Evolutionary conservation across 1,139 yeast genomes (phyloP).

Genomic region (Lodderomyces jiufengensis): DNA sequence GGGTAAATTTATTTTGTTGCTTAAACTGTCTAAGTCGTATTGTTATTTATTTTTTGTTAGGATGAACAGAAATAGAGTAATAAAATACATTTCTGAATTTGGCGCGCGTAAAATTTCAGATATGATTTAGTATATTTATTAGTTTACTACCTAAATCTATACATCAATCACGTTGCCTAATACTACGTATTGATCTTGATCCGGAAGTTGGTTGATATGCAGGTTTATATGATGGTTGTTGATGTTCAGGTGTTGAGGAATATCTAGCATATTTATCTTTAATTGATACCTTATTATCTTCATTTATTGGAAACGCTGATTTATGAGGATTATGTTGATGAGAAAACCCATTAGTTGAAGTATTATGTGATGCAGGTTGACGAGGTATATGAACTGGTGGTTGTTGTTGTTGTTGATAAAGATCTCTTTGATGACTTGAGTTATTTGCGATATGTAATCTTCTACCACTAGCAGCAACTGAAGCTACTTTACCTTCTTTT

Average conservation of each 20-base stretch:
- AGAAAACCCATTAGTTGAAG: no score
- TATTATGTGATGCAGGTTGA: background rate
- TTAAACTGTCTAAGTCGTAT: no score
- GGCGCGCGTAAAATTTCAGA: no score
- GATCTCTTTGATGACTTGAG: conserved; percentile 7
- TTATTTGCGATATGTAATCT: conserved; percentile 22
- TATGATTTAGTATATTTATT: no score
- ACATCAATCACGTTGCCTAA: conserved; percentile 18
- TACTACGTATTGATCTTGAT: conserved; percentile 23
- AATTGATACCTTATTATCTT: conserved; percentile 14
- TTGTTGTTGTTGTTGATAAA: conserved; percentile 2
- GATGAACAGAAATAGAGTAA: no score
- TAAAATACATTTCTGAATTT: no score
- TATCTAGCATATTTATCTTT: conserved; percentile 34
- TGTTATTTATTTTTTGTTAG: no score
- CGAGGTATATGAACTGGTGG: background rate
- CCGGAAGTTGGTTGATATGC: conserved; percentile 11
- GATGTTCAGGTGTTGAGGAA: conserved; percentile 10
- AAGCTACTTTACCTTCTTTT: conserved; percentile 39
- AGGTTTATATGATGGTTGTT: conserved; percentile 1
- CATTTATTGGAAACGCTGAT: background rate
- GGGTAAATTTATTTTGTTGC: no score
- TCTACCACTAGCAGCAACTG: conserved; percentile 52
- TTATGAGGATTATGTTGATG: background rate
- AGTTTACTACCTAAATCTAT: no score